Evolutionary conservation across 306 rosid species (phyloP).

Genomic region (Myrica gale): DNA sequence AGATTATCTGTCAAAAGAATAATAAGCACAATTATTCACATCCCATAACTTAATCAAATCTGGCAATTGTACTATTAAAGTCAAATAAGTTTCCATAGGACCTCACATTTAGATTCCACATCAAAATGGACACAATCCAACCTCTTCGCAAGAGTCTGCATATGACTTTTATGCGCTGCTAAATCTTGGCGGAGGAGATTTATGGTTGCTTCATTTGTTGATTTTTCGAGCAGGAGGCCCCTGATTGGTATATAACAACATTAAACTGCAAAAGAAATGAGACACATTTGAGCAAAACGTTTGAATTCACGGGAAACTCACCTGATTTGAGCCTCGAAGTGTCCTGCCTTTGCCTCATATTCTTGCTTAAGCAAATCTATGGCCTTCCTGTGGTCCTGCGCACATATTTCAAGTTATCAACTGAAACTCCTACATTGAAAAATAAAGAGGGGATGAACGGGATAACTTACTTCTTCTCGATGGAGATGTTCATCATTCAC

Average conservation of each 20-base stretch:
- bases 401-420: conserved; percentile 6
- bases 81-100: neutral
- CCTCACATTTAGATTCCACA: conserved; percentile 73
- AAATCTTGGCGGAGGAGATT: conserved; percentile 55
- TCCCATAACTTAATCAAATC: neutral
- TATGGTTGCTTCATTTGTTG: conserved; percentile 47
- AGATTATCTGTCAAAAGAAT: conserved; percentile 41
- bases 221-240: conserved; percentile 45
- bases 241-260: conserved; percentile 33
- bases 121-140: conserved; percentile 54
- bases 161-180: conserved; percentile 51
- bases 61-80: neutral
- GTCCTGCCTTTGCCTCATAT: conserved; percentile 39
- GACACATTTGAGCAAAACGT: conserved; percentile 6
- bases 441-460: neutral
- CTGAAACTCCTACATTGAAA: neutral
- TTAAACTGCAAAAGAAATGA: conserved; percentile 10
- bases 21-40: conserved; percentile 8
- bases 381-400: conserved; percentile 45
- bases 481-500: conserved; percentile 31
- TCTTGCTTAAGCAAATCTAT: conserved; percentile 54
- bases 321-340: conserved; percentile 56
- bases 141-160: conserved; percentile 53
- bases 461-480: conserved; percentile 48
- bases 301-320: conserved; percentile 31